A percentile compares a stretch with the other conserved stretches of the same genome.
These are phyloP conservation scores for Dryas integrifolia DNA, from an alignment of 331 rosid genomes.

Conservation along the genomic window DNA sequence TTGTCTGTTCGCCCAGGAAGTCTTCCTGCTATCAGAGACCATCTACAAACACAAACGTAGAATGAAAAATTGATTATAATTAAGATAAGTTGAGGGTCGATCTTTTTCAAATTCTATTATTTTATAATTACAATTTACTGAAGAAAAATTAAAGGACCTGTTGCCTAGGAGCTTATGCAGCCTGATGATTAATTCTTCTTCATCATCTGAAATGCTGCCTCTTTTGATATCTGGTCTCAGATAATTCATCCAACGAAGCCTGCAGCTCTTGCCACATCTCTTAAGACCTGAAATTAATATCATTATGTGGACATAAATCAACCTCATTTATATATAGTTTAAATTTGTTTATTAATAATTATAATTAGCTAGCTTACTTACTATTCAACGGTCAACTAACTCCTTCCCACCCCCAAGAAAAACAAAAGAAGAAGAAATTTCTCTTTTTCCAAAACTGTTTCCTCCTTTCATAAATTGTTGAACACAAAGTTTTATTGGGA, in stretches of 20 bases:
- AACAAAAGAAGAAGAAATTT: too few relatives aligned
- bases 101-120: too few relatives aligned
- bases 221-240: conserved; percentile 28
- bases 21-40: conserved; percentile 24
- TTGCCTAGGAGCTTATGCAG: conserved; percentile 26
- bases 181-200: conserved; percentile 23
- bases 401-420: too few relatives aligned
- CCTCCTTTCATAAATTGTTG: too few relatives aligned
- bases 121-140: too few relatives aligned
- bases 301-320: not conserved
- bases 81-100: not conserved
- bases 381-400: too few relatives aligned
- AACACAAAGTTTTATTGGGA: too few relatives aligned
- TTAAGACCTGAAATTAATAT: conserved; percentile 18
- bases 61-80: not conserved
- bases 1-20: conserved; percentile 26
- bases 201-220: conserved; percentile 24
- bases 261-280: conserved; percentile 28
- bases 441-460: too few relatives aligned
- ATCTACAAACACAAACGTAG: not conserved
- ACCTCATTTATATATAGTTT: too few relatives aligned
- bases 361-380: too few relatives aligned
- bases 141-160: conserved; percentile 1
- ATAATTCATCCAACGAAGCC: conserved; percentile 31
- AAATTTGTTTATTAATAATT: too few relatives aligned